Percentiles rank a stretch among this genome's conserved stretches.
phyloP scores from a whole-genome alignment of 2,329 filamentous ascomycete genomes.

The Phoma sp. region DNA sequence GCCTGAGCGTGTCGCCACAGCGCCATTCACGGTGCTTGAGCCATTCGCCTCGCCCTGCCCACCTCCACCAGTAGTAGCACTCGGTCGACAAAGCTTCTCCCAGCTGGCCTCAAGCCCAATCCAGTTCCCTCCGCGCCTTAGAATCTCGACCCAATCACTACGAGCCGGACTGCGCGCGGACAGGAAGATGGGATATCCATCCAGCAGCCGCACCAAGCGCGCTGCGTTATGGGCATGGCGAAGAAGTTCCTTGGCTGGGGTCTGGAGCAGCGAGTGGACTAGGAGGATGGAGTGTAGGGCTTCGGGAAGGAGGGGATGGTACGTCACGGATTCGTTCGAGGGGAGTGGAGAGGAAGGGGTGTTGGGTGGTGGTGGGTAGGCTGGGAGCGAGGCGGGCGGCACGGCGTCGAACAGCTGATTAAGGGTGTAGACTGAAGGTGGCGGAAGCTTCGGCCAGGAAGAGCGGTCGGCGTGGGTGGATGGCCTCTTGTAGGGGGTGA shows the following conservation, averaged over 20 bases:
- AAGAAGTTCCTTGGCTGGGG: slow-evolving; percentile 75
- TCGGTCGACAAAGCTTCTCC: slow-evolving; percentile 70
- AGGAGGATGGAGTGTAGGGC: slow-evolving; percentile 79
- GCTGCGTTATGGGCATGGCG: slow-evolving; percentile 84
- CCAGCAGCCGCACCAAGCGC: slow-evolving; percentile 72
- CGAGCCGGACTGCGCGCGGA: slow-evolving; percentile 72
- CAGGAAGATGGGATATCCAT: slow-evolving; percentile 83
- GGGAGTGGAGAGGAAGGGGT: slow-evolving; percentile 42
- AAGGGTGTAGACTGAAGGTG: slow-evolving; percentile 59
- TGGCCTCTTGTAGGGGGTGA: slow-evolving; percentile 50
- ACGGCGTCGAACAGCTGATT: slow-evolving; percentile 74
- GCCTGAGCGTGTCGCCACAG: neutral
- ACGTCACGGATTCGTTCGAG: slow-evolving; percentile 72
- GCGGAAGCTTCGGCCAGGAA: slow-evolving; percentile 55
- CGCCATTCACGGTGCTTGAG: neutral
- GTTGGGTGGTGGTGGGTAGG: slow-evolving; percentile 61
- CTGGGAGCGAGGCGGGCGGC: slow-evolving; percentile 69
- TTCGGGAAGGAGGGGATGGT: slow-evolving; percentile 80
- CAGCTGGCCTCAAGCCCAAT: slow-evolving; percentile 68
- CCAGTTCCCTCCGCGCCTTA: slow-evolving; percentile 72
- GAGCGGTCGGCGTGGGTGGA: slow-evolving; percentile 36
- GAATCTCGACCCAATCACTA: slow-evolving; percentile 79
- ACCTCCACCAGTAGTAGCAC: neutral
- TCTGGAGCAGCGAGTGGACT: slow-evolving; percentile 80
- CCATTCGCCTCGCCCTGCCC: no score